phyloP scores from a whole-genome alignment of 148 eudicot species.

The Rhododendron griersonianum region DNA sequence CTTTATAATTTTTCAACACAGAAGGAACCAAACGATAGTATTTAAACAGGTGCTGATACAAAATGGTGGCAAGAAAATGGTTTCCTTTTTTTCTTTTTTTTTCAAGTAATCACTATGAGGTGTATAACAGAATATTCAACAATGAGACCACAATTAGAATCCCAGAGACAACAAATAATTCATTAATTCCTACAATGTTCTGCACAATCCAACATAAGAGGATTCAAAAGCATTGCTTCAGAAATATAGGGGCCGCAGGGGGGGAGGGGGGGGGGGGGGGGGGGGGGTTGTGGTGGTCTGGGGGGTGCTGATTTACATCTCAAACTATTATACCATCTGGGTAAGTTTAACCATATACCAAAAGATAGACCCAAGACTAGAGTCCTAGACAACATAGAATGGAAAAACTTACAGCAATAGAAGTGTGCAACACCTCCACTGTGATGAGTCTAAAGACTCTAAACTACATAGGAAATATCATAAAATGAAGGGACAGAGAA shows the following conservation, averaged over 20 bases:
- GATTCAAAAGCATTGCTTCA: background rate
- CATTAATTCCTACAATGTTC: background rate
- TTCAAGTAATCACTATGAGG: background rate
- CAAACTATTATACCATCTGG: background rate
- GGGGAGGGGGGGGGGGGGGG: background rate
- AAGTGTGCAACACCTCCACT: background rate
- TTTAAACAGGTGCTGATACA: background rate
- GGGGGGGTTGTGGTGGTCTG: no score
- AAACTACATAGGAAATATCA: background rate
- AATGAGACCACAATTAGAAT: background rate
- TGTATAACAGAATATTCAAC: background rate
- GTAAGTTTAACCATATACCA: background rate
- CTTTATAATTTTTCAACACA: background rate
- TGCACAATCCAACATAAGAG: background rate
- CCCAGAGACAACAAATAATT: background rate
- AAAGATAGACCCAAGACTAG: background rate
- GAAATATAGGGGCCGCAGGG: background rate
- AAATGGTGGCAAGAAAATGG: background rate
- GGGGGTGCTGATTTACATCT: background rate
- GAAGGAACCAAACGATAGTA: background rate
- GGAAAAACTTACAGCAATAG: background rate
- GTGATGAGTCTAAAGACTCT: background rate
- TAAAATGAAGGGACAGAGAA: background rate
- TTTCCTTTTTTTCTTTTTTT: background rate
- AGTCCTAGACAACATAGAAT: background rate